Percentiles rank a stretch among this genome's conserved stretches.
phyloP scores from a whole-genome alignment of 495 filamentous ascomycete species.

The Annulohypoxylon moriforme region DNA sequence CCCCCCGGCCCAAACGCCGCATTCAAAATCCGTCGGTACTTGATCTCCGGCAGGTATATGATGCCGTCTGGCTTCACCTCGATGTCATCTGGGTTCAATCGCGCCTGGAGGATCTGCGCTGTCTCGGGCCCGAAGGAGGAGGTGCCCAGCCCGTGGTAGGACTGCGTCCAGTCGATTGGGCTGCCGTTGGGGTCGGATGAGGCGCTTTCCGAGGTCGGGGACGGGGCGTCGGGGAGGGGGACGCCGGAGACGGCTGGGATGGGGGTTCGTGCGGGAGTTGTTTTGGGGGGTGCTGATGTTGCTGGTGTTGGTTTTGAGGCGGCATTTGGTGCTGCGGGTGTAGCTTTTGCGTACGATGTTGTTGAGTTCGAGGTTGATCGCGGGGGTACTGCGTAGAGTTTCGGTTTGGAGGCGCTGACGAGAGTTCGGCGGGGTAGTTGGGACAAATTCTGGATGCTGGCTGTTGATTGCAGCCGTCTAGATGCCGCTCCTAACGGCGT shows the following conservation, averaged over 20 bases:
- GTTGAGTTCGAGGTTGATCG: conserved; percentile 3
- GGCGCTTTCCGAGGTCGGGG: conserved; percentile 23
- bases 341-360: background rate
- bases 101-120: conserved; percentile 75
- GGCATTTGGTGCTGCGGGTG: background rate
- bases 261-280: conserved; percentile 25
- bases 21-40: conserved; percentile 94
- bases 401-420: conserved; percentile 32
- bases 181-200: conserved; percentile 61
- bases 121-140: conserved; percentile 80
- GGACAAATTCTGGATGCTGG: background rate
- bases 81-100: conserved; percentile 77
- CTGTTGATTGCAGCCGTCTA: background rate
- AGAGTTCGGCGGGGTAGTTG: conserved; percentile 28
- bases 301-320: background rate
- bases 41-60: conserved; percentile 97
- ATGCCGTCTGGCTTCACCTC: conserved; percentile 98
- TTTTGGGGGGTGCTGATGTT: background rate
- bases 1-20: conserved; percentile 92
- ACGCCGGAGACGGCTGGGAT: conserved; percentile 39
- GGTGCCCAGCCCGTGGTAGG: conserved; percentile 86
- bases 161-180: conserved; percentile 90
- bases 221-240: conserved; percentile 40
- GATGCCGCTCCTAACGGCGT: conserved; percentile 20
- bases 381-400: conserved; percentile 5